A percentile compares a stretch with the other conserved stretches of the same genome.
Conservation (phyloP, 2,329 filamentous ascomycete genomes). For the Plectosphaerella cucumerina region DNA sequence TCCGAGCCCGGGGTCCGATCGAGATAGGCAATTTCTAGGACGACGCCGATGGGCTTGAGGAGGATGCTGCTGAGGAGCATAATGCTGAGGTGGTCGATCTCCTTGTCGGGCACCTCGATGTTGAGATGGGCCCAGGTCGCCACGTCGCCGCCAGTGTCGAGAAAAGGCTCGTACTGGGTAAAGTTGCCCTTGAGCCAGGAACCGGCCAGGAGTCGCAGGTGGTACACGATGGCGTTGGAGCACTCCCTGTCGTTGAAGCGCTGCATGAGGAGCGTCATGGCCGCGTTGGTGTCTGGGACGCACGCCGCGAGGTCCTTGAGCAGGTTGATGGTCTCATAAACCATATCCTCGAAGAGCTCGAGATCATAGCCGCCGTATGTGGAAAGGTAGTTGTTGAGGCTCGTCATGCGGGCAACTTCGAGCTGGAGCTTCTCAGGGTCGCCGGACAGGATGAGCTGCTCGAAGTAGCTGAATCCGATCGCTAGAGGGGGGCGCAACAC, state of each 20-base stretch:
- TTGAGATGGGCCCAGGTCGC: slow-evolving; percentile 64
- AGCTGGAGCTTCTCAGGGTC: slow-evolving; percentile 47
- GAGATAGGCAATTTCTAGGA: slow-evolving; percentile 85
- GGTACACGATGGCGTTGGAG: slow-evolving; percentile 78
- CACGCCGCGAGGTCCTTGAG: slow-evolving; percentile 58
- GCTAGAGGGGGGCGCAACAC: slow-evolving; percentile 46
- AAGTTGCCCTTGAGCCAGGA: slow-evolving; percentile 77
- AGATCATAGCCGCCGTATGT: slow-evolving; percentile 67
- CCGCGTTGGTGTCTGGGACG: slow-evolving; percentile 55
- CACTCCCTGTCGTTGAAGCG: slow-evolving; percentile 69
- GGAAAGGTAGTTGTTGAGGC: slow-evolving; percentile 66
- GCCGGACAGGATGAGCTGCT: slow-evolving; percentile 68
- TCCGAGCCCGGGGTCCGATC: slow-evolving; percentile 76
- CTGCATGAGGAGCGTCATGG: slow-evolving; percentile 50
- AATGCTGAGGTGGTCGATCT: slow-evolving; percentile 90
- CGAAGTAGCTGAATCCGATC: slow-evolving; percentile 89
- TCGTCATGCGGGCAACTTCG: slow-evolving; percentile 69
- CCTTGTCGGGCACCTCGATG: slow-evolving; percentile 71
- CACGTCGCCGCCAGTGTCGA: slow-evolving; percentile 55
- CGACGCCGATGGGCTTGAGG: slow-evolving; percentile 72
- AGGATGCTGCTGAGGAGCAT: slow-evolving; percentile 73
- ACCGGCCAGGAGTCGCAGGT: slow-evolving; percentile 75
- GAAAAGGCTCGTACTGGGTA: slow-evolving; percentile 67
- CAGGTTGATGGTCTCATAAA: slow-evolving; percentile 67
- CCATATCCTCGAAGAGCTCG: slow-evolving; percentile 77